Base-by-base conservation (phyloP, 2,329 filamentous ascomycete species). In the Claviceps sp. region DNA sequence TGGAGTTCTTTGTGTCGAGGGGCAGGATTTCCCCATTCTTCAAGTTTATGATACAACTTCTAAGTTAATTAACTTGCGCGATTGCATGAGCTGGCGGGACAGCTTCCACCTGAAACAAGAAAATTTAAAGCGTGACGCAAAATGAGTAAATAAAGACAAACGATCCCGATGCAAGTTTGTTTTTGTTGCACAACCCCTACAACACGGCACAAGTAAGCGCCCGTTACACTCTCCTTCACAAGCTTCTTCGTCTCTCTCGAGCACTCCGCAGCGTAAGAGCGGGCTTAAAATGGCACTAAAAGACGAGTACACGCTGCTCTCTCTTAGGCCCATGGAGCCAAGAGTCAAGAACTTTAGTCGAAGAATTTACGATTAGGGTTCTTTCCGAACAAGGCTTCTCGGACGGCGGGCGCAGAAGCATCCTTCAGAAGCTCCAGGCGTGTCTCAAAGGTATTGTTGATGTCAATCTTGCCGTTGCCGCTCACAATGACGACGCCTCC, bases 381-480 rank as follows among this genome's bases (percentile, higher is more conserved):
- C 74, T 88, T 84, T 55, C 93, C 93, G 64, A 98, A 98, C 54
- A 98, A 77, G 16, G 85, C 85, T 68, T 86, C 80, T 64, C 93
- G 80, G 62, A 98, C 83, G 45, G 82, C 82, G 14, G 93, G 93
- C 53, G 96, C 79, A 49, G 88, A 86, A 59, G 86, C 86, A 52
- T 84, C 83, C 71, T 95, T 85, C 58, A 97, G 80, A 55, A 97
- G 76, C 63, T 79, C 80, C 69, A 98, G 76, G 59, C 93, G 83
- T 66, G 95, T 86, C 67, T 97, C 93, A 60, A 97, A 86, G 51
- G 93, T 97, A 76, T 98, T 97, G 79, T 96, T 90, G 69, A 98
- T 91, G 63, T 95, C 89, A 66, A 98, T 97, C 78, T 91, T 96
- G 66, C 93, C 93, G 58, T 77, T 77, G 59, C 86, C 84, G 57